phyloP scores from a whole-genome alignment of 2,329 filamentous ascomycete genomes.

The Teratosphaeriaceae sp. region DNA sequence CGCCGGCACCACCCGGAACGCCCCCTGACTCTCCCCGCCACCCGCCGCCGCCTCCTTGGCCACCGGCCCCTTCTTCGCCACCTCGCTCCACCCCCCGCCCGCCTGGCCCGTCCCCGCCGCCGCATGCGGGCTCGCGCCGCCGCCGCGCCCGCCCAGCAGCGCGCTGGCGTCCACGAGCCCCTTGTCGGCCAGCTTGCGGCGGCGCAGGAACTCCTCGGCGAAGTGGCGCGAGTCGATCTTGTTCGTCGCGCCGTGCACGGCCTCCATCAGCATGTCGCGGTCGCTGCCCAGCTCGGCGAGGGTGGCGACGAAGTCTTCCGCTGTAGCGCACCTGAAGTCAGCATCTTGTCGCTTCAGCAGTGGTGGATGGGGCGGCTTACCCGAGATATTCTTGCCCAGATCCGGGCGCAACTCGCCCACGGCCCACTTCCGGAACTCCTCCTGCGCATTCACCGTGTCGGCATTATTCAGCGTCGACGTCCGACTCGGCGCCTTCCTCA shows the following conservation, averaged over 20 bases:
- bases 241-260: conserved; percentile 77
- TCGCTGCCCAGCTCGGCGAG: conserved; percentile 72
- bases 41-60: conserved; percentile 31
- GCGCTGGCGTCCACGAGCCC: conserved; percentile 66
- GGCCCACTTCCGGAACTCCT: conserved; percentile 94
- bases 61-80: conserved; percentile 79
- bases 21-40: conserved; percentile 46
- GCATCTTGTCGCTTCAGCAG: conserved; percentile 10
- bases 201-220: conserved; percentile 87
- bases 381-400: conserved; percentile 59
- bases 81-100: conserved; percentile 83
- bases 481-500: conserved; percentile 40
- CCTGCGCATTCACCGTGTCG: conserved; percentile 59
- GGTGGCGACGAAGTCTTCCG: conserved; percentile 71
- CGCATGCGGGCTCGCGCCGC: conserved; percentile 44
- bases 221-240: conserved; percentile 92
- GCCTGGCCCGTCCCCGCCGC: conserved; percentile 30
- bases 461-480: conserved; percentile 49
- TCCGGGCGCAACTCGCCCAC: conserved; percentile 71
- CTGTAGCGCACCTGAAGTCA: conserved; percentile 47
- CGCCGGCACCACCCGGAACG: conserved; percentile 83
- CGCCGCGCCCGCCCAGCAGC: too few relatives aligned
- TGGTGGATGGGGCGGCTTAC: conserved; percentile 38
- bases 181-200: conserved; percentile 88
- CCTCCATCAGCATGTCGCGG: conserved; percentile 76